A percentile compares a stretch with the other conserved stretches of the same genome.
Evolutionary conservation across 768 basidiomycete species (phyloP).

Genomic region (Sarcomyxa edulis): DNA sequence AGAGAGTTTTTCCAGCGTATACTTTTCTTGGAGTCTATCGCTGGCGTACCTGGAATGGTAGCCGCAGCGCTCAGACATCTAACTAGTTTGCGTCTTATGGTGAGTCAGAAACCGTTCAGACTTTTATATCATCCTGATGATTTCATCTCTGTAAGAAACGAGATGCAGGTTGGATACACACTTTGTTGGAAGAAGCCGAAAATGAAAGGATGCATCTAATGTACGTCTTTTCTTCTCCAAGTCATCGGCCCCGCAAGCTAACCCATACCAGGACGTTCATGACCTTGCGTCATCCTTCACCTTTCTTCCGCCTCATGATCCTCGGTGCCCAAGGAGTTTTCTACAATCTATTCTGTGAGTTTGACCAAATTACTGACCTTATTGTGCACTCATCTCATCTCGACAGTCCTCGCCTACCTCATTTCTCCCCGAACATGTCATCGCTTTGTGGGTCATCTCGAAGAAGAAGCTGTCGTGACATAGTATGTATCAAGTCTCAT

Average conservation of each 20-base stretch:
- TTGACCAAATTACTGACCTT: conserved; percentile 7
- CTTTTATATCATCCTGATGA: not conserved
- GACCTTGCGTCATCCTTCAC: conserved; percentile 77
- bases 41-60: conserved; percentile 97
- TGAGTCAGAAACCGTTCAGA: conserved; percentile 25
- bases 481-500: conserved; percentile 70
- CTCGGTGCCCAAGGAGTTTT: conserved; percentile 91
- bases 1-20: conserved; percentile 34
- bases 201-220: conserved; percentile 97
- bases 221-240: conserved; percentile 31
- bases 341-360: conserved; percentile 82
- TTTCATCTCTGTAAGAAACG: conserved; percentile 30
- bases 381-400: conserved; percentile 5
- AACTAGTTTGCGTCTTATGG: conserved; percentile 84
- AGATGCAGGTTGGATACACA: conserved; percentile 82
- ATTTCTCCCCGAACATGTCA: conserved; percentile 73
- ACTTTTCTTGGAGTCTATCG: conserved; percentile 76
- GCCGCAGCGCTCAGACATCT: conserved; percentile 86
- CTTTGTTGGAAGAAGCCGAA: conserved; percentile 89
- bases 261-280: conserved; percentile 76
- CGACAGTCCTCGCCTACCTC: conserved; percentile 69
- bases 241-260: conserved; percentile 9
- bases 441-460: conserved; percentile 87
- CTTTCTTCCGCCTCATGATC: conserved; percentile 76
- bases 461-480: conserved; percentile 93